These are phyloP conservation scores for Acrocalymma vagum DNA, from an alignment of 2,329 filamentous ascomycete species.

Conservation along the genomic window DNA sequence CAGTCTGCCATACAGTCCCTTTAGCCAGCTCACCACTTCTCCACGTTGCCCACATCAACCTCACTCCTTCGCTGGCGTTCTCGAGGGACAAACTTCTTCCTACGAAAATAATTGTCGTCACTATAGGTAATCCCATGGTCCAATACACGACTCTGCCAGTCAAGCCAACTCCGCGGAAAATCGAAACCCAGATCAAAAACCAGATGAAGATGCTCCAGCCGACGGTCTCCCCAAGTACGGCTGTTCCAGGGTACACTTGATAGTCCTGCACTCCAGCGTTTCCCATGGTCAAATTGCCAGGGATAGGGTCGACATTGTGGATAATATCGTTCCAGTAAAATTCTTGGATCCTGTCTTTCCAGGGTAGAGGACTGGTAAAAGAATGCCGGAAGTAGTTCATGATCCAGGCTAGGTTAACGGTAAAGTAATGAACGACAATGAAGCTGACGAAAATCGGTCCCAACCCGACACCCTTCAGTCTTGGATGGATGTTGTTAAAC, in stretches of 20 bases:
- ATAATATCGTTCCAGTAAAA: constrained; percentile 63
- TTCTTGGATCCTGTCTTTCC: constrained; percentile 59
- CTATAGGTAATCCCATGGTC: constrained; percentile 68
- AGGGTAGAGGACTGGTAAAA: constrained; percentile 64
- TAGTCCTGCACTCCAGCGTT: constrained; percentile 53
- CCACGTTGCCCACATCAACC: constrained; percentile 59
- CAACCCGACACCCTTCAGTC: constrained; percentile 64
- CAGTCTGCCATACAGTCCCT: constrained; percentile 67
- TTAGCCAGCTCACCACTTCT: constrained; percentile 59
- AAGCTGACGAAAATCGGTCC: constrained; percentile 62
- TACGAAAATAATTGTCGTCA: constrained; percentile 65
- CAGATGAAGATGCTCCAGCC: constrained; percentile 67
- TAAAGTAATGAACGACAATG: constrained; percentile 66
- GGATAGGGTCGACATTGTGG: constrained; percentile 53
- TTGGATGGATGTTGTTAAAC: constrained; percentile 60
- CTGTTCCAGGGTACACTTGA: constrained; percentile 56
- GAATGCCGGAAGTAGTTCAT: constrained; percentile 67
- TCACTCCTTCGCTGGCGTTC: constrained; percentile 63
- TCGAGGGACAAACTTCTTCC: constrained; percentile 63
- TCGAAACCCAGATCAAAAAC: constrained; percentile 68
- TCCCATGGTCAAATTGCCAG: constrained; percentile 45
- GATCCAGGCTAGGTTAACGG: constrained; percentile 66
- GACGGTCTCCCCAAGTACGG: constrained; percentile 64
- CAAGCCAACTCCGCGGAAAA: constrained; percentile 66
- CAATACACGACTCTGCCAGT: constrained; percentile 69